Evolutionary conservation across 352 stramenopile species (phyloP).

Genomic region (Globisporangium uncinulatum): DNA sequence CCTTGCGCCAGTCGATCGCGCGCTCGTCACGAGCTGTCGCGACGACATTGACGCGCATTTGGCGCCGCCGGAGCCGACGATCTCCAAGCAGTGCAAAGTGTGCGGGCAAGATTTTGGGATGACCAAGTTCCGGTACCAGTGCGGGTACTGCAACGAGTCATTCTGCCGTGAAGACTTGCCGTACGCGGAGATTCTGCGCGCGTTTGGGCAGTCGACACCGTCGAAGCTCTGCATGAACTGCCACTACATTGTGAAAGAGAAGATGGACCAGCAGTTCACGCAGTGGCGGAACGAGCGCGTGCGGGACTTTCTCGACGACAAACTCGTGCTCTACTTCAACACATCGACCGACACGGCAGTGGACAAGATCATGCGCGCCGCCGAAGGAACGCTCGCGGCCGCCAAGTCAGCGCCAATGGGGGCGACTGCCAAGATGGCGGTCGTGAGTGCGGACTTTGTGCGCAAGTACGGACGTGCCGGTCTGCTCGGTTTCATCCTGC

Average conservation of each 20-base stretch:
- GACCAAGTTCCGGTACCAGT: conserved; percentile 82
- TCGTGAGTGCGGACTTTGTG: conserved; percentile 82
- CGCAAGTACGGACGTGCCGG: conserved; percentile 78
- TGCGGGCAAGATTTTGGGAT: conserved; percentile 73
- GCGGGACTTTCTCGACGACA: conserved; percentile 62
- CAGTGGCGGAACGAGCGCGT: conserved; percentile 80
- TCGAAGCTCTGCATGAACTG: conserved; percentile 71
- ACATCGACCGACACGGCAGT: conserved; percentile 72
- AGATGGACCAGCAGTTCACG: conserved; percentile 70
- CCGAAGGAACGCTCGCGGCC: conserved; percentile 66
- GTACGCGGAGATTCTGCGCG: conserved; percentile 47
- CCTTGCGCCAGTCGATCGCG: conserved; percentile 62
- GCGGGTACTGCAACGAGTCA: conserved; percentile 74
- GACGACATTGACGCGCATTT: conserved; percentile 39
- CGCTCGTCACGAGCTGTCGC: conserved; percentile 63
- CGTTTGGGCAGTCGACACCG: conserved; percentile 53
- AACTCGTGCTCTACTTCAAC: conserved; percentile 73
- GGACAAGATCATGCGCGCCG: conserved; percentile 80
- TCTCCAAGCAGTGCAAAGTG: conserved; percentile 58
- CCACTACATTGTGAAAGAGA: conserved; percentile 61
- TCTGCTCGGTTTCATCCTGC: conserved; percentile 76
- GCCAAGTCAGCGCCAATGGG: conserved; percentile 78
- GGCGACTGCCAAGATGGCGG: conserved; percentile 75
- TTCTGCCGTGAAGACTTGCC: conserved; percentile 74
- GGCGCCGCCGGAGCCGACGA: conserved; percentile 54